Percentiles rank a stretch among this genome's conserved stretches.
Conservation (phyloP, 495 filamentous ascomycete species). For the Aspergillus sclerotioniger region DNA sequence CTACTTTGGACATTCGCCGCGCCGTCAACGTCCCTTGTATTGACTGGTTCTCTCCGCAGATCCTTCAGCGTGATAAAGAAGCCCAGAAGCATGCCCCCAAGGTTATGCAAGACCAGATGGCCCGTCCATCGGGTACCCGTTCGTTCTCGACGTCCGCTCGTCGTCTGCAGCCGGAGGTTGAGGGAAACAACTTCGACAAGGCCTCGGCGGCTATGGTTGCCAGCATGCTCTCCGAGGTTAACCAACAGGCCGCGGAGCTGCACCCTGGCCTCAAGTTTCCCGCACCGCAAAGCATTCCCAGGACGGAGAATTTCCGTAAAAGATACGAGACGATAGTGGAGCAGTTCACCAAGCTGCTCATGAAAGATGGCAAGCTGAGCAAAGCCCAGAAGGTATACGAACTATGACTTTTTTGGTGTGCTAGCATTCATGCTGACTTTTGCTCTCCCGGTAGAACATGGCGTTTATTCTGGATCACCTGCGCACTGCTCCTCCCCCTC, state of each 20-base stretch:
- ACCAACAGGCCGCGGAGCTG: slow-evolving; percentile 29
- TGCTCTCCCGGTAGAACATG: slow-evolving; percentile 63
- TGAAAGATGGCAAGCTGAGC: slow-evolving; percentile 83
- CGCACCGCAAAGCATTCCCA: slow-evolving; percentile 57
- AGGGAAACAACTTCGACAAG: slow-evolving; percentile 23
- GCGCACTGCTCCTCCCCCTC: slow-evolving; percentile 77
- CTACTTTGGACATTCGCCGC: neutral
- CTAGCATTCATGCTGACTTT: neutral
- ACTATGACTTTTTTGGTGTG: too few relatives aligned
- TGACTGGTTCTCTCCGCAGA: slow-evolving; percentile 39
- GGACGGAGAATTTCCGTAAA: slow-evolving; percentile 61
- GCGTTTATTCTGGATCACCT: slow-evolving; percentile 79
- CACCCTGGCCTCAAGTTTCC: slow-evolving; percentile 74
- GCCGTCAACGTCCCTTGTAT: neutral
- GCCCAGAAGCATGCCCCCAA: slow-evolving; percentile 64
- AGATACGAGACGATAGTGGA: slow-evolving; percentile 79
- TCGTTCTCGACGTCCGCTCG: slow-evolving; percentile 58
- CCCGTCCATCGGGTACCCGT: slow-evolving; percentile 46
- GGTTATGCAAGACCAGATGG: slow-evolving; percentile 60
- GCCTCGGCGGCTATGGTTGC: slow-evolving; percentile 36
- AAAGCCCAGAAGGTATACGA: slow-evolving; percentile 72
- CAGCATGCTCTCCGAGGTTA: slow-evolving; percentile 39
- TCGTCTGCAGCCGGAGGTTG: slow-evolving; percentile 29
- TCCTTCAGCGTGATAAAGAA: slow-evolving; percentile 62
- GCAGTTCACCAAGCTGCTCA: slow-evolving; percentile 86